phyloP scores from a whole-genome alignment of 257 asterid species.

The Nicotiana noctiflora region DNA sequence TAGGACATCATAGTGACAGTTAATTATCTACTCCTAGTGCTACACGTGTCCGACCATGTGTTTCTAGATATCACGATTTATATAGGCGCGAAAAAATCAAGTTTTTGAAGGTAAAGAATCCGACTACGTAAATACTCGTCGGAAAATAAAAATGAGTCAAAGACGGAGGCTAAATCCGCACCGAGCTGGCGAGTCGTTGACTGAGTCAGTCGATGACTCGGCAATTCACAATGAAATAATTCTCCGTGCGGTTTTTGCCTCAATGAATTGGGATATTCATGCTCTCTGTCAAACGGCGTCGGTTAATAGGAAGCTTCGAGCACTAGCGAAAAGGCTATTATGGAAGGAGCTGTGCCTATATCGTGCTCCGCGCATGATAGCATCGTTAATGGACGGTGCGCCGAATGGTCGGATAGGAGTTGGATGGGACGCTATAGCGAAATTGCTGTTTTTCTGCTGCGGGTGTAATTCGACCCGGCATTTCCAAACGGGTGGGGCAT shows the following conservation, averaged over 20 bases:
- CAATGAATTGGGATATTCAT: conserved; percentile 57
- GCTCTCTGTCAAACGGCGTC: conserved; percentile 39
- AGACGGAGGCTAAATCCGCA: conserved; percentile 11
- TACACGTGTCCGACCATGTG: not conserved
- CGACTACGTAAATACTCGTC: not conserved
- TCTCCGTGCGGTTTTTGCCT: conserved; percentile 37
- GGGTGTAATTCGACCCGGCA: conserved; percentile 55
- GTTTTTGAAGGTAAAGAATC: not conserved
- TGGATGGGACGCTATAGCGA: conserved; percentile 74
- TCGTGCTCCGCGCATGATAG: conserved; percentile 55
- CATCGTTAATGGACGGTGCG: conserved; percentile 33
- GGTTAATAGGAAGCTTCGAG: conserved; percentile 50
- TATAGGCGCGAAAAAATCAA: not conserved
- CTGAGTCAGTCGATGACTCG: conserved; percentile 17
- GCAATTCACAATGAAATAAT: conserved; percentile 53
- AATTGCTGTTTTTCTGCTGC: conserved; percentile 66
- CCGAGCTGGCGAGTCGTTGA: conserved; percentile 11
- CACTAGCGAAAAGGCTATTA: conserved; percentile 55
- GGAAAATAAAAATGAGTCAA: conserved; percentile 8
- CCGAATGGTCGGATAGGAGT: conserved; percentile 34
- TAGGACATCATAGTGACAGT: not conserved
- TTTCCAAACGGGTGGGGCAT: conserved; percentile 22
- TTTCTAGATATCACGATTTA: not conserved
- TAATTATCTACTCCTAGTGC: not conserved
- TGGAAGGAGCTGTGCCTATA: conserved; percentile 67